A percentile compares a stretch with the other conserved stretches of the same genome.
Evolutionary conservation across 2,329 filamentous ascomycete genomes (phyloP).

Genomic region (Ophiostoma australiae): DNA sequence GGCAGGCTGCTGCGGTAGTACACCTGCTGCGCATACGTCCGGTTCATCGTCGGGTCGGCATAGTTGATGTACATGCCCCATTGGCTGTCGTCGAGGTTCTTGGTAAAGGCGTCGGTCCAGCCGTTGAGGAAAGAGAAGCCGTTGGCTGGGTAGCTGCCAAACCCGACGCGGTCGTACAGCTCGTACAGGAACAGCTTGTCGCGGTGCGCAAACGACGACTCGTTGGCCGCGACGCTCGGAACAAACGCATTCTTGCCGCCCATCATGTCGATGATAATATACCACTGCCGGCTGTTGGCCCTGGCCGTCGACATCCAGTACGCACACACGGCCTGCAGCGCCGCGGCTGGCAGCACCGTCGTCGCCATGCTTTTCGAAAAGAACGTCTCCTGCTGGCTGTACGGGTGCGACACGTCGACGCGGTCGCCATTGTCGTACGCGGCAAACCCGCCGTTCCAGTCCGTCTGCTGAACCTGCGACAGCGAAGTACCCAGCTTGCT

Average conservation of each 20-base stretch:
- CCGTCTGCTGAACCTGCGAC: slow-evolving; percentile 28
- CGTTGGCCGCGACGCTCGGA: slow-evolving; percentile 29
- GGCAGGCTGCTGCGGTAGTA: slow-evolving; percentile 44
- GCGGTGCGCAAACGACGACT: slow-evolving; percentile 39
- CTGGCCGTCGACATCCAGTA: slow-evolving; percentile 30
- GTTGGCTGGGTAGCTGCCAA: slow-evolving; percentile 34
- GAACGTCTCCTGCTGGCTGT: slow-evolving; percentile 33
- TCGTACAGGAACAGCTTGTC: slow-evolving; percentile 49
- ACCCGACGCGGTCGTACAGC: slow-evolving; percentile 36
- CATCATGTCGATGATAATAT: slow-evolving; percentile 36
- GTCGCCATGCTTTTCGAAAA: slow-evolving; percentile 33
- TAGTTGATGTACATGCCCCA: slow-evolving; percentile 53
- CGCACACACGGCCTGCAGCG: slow-evolving; percentile 30
- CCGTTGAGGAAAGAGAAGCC: slow-evolving; percentile 40
- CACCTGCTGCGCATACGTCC: slow-evolving; percentile 44
- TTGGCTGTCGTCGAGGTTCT: slow-evolving; percentile 32
- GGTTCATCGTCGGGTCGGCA: slow-evolving; percentile 45
- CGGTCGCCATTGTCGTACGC: slow-evolving; percentile 34
- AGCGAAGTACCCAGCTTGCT: slow-evolving; percentile 29
- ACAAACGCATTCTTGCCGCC: slow-evolving; percentile 38
- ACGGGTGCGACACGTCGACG: slow-evolving; percentile 26
- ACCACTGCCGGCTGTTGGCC: slow-evolving; percentile 33
- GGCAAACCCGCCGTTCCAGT: slow-evolving; percentile 33
- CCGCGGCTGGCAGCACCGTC: slow-evolving; percentile 29
- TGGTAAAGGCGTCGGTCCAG: slow-evolving; percentile 37